These are phyloP conservation scores for Smallanthus sonchifolius DNA, from an alignment of 129 eudicot genomes.

Conservation along the genomic window DNA sequence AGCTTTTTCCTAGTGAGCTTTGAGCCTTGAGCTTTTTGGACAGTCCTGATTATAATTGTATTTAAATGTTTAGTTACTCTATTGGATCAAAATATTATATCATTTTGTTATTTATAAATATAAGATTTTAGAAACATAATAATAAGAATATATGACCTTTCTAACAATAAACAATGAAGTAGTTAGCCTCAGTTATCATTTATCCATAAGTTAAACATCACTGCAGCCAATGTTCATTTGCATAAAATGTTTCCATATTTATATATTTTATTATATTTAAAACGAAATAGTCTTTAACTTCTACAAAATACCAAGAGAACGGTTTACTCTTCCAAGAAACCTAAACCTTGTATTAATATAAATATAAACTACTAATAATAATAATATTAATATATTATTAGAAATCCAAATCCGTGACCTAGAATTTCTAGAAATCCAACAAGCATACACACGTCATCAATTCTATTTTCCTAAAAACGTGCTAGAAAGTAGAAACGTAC, in stretches of 20 bases:
- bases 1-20: no score
- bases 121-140: no score
- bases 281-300: not conserved
- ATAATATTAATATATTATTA: no score
- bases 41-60: no score
- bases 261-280: not conserved
- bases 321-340: not conserved
- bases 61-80: no score
- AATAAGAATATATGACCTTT: no score
- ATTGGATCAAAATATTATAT: no score
- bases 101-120: no score
- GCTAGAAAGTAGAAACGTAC: not conserved
- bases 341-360: not conserved
- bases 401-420: not conserved
- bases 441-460: not conserved
- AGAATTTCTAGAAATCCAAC: slow-evolving; percentile 4
- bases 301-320: not conserved
- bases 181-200: no score
- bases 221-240: not conserved
- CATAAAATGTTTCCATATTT: not conserved
- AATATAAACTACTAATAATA: not conserved
- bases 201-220: not conserved
- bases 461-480: not conserved
- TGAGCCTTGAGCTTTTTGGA: no score
- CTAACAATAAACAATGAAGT: no score